phyloP scores from a whole-genome alignment of 192 early-diverging fungal genomes.

The Globomyces pollinis-pini region DNA sequence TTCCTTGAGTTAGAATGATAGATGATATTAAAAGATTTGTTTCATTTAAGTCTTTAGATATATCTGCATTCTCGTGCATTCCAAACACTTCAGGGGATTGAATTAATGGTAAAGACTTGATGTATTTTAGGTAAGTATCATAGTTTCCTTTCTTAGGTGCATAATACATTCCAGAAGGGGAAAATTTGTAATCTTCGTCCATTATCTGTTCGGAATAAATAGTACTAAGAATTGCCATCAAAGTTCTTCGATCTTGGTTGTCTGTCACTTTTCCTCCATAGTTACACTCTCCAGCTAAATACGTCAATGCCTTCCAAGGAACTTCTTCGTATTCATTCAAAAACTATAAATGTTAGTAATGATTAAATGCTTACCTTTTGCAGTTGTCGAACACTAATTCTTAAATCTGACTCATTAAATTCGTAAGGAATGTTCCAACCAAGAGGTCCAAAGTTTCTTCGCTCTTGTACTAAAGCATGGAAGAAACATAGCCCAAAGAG shows the following conservation, averaged over 20 bases:
- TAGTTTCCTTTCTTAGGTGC: slow-evolving; percentile 45
- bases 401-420: slow-evolving; percentile 54
- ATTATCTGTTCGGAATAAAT: slow-evolving; percentile 48
- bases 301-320: slow-evolving; percentile 47
- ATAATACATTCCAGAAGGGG: slow-evolving; percentile 43
- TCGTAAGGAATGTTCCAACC: slow-evolving; percentile 64
- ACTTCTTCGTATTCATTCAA: slow-evolving; percentile 55
- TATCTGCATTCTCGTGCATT: slow-evolving; percentile 59
- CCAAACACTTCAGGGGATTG: slow-evolving; percentile 54
- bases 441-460: slow-evolving; percentile 56
- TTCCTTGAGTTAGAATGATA: slow-evolving; percentile 43
- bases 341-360: slow-evolving; percentile 25
- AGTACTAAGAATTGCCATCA: slow-evolving; percentile 41
- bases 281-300: slow-evolving; percentile 55
- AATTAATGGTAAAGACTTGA: slow-evolving; percentile 47
- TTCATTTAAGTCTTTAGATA: slow-evolving; percentile 48
- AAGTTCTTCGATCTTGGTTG: slow-evolving; percentile 42
- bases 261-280: slow-evolving; percentile 58
- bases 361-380: slow-evolving; percentile 43
- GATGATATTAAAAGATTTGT: slow-evolving; percentile 47
- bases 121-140: slow-evolving; percentile 44
- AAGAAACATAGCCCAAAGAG: slow-evolving; percentile 55
- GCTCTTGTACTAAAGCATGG: slow-evolving; percentile 52
- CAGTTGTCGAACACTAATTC: slow-evolving; percentile 49
- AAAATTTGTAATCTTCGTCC: slow-evolving; percentile 33